Evolutionary conservation across 2,329 filamentous ascomycete species (phyloP).

Genomic region (Fusarium pseudocircinatum): DNA sequence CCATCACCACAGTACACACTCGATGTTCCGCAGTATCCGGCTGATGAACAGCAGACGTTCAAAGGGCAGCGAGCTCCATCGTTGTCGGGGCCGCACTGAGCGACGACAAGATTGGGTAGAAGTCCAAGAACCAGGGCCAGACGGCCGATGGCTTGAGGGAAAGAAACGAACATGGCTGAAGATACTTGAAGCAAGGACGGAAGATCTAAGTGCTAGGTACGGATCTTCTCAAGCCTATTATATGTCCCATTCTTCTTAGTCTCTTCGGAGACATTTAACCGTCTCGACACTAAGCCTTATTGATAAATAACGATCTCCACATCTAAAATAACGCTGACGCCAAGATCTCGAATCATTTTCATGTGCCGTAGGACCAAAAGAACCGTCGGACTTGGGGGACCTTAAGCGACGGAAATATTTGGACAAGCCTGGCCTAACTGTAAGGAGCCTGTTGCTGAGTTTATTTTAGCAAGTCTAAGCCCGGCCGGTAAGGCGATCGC

Average conservation of each 20-base stretch:
- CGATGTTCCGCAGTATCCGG: background rate
- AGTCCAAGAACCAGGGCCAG: background rate
- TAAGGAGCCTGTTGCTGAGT: accelerated
- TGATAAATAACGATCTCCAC: background rate
- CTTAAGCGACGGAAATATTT: background rate
- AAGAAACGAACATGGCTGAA: accelerated
- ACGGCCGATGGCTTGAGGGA: background rate
- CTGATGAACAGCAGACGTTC: background rate
- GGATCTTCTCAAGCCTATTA: background rate
- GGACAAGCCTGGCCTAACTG: accelerated
- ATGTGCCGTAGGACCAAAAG: background rate
- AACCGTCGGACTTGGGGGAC: background rate
- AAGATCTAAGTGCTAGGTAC: background rate
- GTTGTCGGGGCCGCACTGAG: background rate
- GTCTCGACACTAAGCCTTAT: background rate
- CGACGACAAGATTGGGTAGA: background rate
- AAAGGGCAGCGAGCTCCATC: background rate
- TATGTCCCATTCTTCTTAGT: background rate
- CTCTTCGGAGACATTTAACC: background rate
- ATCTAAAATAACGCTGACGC: background rate
- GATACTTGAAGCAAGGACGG: background rate
- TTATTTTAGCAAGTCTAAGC: background rate
- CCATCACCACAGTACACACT: accelerated
- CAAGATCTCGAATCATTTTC: background rate
- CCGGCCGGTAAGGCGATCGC: background rate